Evolutionary conservation across 306 rosid species (phyloP), one percentile per base, ranked within the genome.

Genomic region (Notholithocarpus densiflorus): DNA sequence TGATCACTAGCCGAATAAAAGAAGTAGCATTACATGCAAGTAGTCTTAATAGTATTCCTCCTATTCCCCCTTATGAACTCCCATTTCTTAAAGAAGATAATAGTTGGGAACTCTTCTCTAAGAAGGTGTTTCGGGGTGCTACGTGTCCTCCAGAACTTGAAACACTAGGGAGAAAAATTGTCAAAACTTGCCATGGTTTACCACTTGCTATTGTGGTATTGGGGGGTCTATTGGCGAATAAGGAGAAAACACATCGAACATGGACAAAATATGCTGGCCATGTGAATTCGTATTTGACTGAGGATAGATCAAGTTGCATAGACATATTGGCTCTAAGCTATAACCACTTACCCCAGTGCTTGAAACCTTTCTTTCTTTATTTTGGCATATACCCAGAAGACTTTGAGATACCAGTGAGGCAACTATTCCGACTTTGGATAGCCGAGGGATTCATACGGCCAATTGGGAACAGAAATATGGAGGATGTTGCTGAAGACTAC

Each of bases 71-170:
- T 20, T 32, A 65, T 4, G 0, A 20, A 1, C 78, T 78, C 21
- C 69, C 19, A 15, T 10, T 74, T 40, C 81, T 85, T 0, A n/a
- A 0, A 8, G 57, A 77, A 43, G 69, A 81, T 43, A 73, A 81
- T 6, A 85, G 88, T 20, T 85, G 85, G 85, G 77, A 80, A 11
- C 71, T 84, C 4, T 80, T 84, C 3, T 56, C 19, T 57, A 71
- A 51, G 55, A 73, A 48, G n/a, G 71, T 74, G 0, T 74, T 70
- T 5, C 0, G 1, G 43, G 13, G 12, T 2, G 56, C 0, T 2
- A 1, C 4, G 0, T 21, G 55, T 24, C 31, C 13, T 37, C 19
- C 56, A 0, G 13, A 43, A 15, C 43, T 45, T 1, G 55, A 45
- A n/a, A 1, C 11, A 0, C 2, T 43, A 1, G 74, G 74, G 1